A percentile compares a stretch with the other conserved stretches of the same genome.
phyloP scores from a whole-genome alignment of 2,329 filamentous ascomycete species.

The Fusarium verrucosum region DNA sequence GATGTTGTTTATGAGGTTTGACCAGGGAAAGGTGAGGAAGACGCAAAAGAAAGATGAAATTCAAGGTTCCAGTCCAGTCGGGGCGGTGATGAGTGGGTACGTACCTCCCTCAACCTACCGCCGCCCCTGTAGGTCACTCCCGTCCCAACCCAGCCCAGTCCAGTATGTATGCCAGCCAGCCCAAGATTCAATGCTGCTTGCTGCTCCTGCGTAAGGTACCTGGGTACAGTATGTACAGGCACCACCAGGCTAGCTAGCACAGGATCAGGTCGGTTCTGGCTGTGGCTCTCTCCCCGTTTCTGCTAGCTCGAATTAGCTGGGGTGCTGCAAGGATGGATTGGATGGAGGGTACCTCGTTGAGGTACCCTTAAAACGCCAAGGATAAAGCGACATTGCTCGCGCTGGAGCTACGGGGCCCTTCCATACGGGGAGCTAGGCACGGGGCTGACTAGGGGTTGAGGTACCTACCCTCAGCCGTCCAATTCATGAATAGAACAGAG shows the following conservation, averaged over 20 bases:
- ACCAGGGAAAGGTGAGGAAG: constrained; percentile 45
- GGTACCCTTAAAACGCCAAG: constrained; percentile 41
- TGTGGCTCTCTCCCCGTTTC: constrained; percentile 42
- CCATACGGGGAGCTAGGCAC: constrained; percentile 39
- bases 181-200: constrained; percentile 27
- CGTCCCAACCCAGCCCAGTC: constrained; percentile 16
- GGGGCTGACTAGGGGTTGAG: constrained; percentile 40
- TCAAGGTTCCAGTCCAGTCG: constrained; percentile 44
- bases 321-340: constrained; percentile 36
- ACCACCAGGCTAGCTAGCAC: constrained; percentile 11
- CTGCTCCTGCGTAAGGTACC: constrained; percentile 11
- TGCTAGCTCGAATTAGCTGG: constrained; percentile 40
- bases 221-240: constrained; percentile 10
- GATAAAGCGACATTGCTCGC: constrained; percentile 38
- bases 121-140: constrained; percentile 29
- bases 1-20: constrained; percentile 31
- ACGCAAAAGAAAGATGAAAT: constrained; percentile 50
- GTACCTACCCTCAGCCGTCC: constrained; percentile 9
- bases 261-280: constrained; percentile 32
- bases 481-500: constrained; percentile 9
- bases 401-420: constrained; percentile 40
- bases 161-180: constrained; percentile 10
- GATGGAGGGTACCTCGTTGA: constrained; percentile 37
- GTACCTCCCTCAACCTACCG: constrained; percentile 40
- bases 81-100: constrained; percentile 45